Percentiles rank a stretch among this genome's conserved stretches.
phyloP scores from a whole-genome alignment of 2,329 filamentous ascomycete genomes.

The Epichloe gansuensis region DNA sequence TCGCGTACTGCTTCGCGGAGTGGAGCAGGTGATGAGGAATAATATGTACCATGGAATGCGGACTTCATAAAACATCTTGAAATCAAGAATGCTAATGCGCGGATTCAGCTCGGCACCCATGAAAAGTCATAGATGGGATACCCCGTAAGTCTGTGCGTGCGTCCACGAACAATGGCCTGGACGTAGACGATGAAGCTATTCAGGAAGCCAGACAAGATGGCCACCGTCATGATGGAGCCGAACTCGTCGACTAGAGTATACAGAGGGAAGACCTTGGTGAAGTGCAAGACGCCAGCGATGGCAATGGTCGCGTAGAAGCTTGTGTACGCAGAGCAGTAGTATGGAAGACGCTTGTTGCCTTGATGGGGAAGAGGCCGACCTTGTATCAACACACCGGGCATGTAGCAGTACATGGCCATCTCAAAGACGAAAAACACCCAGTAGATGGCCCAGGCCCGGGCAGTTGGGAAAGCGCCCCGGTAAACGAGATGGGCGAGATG shows the following conservation, averaged over 20 bases:
- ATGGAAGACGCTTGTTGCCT: slow-evolving; percentile 73
- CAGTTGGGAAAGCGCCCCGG: slow-evolving; percentile 66
- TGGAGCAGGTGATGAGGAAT: slow-evolving; percentile 61
- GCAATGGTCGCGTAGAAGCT: slow-evolving; percentile 80
- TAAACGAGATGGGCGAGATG: slow-evolving; percentile 41
- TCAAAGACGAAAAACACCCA: slow-evolving; percentile 87
- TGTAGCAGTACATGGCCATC: slow-evolving; percentile 65
- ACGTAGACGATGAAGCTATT: slow-evolving; percentile 76
- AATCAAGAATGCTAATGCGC: slow-evolving; percentile 62
- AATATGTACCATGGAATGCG: slow-evolving; percentile 78
- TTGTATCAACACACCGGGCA: slow-evolving; percentile 77
- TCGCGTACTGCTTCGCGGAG: slow-evolving; percentile 70
- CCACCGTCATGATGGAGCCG: slow-evolving; percentile 80
- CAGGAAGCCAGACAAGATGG: slow-evolving; percentile 82
- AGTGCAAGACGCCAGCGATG: slow-evolving; percentile 59
- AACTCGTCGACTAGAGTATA: slow-evolving; percentile 94
- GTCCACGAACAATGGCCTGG: slow-evolving; percentile 68
- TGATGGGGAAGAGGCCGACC: slow-evolving; percentile 79
- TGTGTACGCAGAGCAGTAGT: slow-evolving; percentile 84
- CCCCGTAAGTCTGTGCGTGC: slow-evolving; percentile 57
- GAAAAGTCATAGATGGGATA: slow-evolving; percentile 77
- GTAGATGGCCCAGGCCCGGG: slow-evolving; percentile 83
- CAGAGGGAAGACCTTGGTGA: slow-evolving; percentile 72
- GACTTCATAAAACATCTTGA: slow-evolving; percentile 95
- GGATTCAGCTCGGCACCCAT: slow-evolving; percentile 84